Evolutionary conservation across 768 basidiomycete genomes (phyloP), one percentile per base, ranked within the genome.

Genomic region (Kwoniella heveanensis): DNA sequence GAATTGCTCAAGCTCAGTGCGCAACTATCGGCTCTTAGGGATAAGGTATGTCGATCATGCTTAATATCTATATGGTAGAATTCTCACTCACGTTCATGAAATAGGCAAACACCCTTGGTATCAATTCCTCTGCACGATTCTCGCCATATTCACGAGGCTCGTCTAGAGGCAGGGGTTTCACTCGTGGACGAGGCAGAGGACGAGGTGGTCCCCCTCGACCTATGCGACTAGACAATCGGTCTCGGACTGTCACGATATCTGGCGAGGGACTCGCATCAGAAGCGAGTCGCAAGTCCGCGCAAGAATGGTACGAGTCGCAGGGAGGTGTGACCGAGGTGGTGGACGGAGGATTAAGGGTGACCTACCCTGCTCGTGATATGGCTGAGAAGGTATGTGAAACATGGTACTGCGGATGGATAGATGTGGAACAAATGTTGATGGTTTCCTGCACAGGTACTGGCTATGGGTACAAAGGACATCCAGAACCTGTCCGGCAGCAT

Each of bases 181-280:
- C 64, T 0, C 85, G 90, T n/a, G 83, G 81, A 51, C 85, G 88
- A 26, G 88, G 88, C 30, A 63, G 87, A 50, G 81, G 85, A 15
- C 85, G 89, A 62, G 85, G 86, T 25, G 84, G 84, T 46, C 50
- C 62, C 17, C 85, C 88, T 46, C 82, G 83, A 10, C 91, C 87
- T 71, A 89, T 95, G 88, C 90, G 90, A 74, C 85, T 96, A 27
- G 92, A 96, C 79, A 92, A 93, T 73, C 86, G 92, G 19, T 90
- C 92, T 10, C 89, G 87, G 81, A 88, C 86, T 79, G 81, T 96
- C 24, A 80, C 89, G 22, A 82, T 96, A 27, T 88, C 90, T 73
- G 90, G 88, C 37, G 85, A 85, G 9, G 79, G 76, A 19, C 80
- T 83, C 36, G 83, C 84, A 21, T 82, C 82, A n/a, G 82, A 82